Evolutionary conservation across 73 alveolate genomes (phyloP).

Genomic region (Paraurostyla sp.): DNA sequence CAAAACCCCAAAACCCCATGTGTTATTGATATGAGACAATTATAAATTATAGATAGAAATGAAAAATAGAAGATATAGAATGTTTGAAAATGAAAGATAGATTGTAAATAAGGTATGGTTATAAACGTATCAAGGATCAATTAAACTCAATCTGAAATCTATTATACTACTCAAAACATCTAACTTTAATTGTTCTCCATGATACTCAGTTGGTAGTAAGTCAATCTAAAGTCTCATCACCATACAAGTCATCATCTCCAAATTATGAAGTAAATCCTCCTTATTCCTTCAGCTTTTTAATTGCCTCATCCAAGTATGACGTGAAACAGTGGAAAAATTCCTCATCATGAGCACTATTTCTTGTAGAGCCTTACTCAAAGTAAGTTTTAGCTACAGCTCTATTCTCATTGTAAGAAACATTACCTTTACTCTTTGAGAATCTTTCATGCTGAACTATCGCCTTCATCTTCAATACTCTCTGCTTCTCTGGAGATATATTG

Average conservation of each 20-base stretch:
- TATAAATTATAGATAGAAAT: too few relatives aligned
- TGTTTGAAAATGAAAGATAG: too few relatives aligned
- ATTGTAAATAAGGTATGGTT: background rate
- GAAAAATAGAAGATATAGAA: too few relatives aligned
- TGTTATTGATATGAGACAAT: too few relatives aligned
- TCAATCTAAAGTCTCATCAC: background rate
- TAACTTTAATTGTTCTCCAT: background rate
- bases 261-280: background rate
- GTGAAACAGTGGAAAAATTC: constrained; percentile 74
- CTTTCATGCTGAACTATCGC: constrained; percentile 12
- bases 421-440: background rate
- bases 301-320: constrained; percentile 21
- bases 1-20: too few relatives aligned
- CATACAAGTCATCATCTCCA: background rate
- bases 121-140: background rate
- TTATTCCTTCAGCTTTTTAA: background rate
- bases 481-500: constrained; percentile 17
- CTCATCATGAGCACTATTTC: constrained; percentile 75
- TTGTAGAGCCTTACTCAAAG: constrained; percentile 28
- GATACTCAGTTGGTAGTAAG: background rate
- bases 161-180: background rate
- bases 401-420: background rate
- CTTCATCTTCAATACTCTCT: constrained; percentile 28
- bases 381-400: constrained; percentile 16
- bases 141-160: background rate